A percentile compares a stretch with the other conserved stretches of the same genome.
Evolutionary conservation across 2,329 filamentous ascomycete genomes (phyloP).

Genomic region (Macrophomina pseudophaseolina): DNA sequence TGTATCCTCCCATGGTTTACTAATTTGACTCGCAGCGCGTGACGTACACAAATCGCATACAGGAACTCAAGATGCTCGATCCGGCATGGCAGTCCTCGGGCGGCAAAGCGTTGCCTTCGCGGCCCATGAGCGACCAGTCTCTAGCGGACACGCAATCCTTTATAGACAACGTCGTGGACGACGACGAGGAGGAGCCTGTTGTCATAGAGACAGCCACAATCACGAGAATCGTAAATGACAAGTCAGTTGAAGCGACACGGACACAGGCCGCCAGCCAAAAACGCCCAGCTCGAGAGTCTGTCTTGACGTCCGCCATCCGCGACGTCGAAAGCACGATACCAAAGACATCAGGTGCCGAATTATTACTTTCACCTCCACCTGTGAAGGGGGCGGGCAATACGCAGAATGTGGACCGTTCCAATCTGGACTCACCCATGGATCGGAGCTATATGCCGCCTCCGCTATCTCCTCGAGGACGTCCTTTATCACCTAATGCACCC

Average conservation of each 20-base stretch:
- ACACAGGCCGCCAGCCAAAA: conserved; percentile 1
- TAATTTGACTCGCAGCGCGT: conserved; percentile 63
- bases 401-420: not conserved
- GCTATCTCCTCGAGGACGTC: conserved; percentile 66
- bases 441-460: conserved; percentile 71
- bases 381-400: conserved; percentile 34
- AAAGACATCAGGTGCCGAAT: conserved; percentile 32
- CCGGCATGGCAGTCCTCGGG: conserved; percentile 55
- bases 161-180: conserved; percentile 39
- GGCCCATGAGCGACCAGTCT: conserved; percentile 67
- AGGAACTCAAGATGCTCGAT: conserved; percentile 78
- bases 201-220: conserved; percentile 60
- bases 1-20: not conserved
- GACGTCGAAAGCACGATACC: conserved; percentile 46
- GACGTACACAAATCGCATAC: conserved; percentile 89
- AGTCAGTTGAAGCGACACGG: conserved; percentile 34
- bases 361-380: conserved; percentile 43
- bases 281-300: conserved; percentile 39
- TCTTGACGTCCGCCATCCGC: conserved; percentile 48
- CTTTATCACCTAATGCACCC: conserved; percentile 51
- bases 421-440: conserved; percentile 58
- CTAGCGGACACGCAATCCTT: conserved; percentile 41
- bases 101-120: conserved; percentile 77
- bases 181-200: conserved; percentile 45
- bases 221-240: conserved; percentile 57